phyloP scores from a whole-genome alignment of 768 basidiomycete genomes.

The Auricularia cornea region DNA sequence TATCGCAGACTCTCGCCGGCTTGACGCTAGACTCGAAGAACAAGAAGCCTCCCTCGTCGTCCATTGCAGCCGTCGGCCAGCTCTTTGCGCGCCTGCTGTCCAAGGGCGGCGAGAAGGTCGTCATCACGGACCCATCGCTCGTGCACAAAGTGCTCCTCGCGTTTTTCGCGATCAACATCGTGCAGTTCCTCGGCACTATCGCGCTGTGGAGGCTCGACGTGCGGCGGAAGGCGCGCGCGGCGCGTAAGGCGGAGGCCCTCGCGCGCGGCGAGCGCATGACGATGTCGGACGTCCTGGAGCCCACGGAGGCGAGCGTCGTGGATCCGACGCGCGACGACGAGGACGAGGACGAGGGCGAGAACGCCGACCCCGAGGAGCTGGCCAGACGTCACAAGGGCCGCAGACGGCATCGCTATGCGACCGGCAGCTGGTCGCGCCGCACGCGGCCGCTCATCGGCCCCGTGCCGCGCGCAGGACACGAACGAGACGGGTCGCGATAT shows the following conservation, averaged over 20 bases:
- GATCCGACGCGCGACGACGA: neutral
- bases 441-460: neutral
- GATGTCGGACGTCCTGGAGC: constrained; percentile 1
- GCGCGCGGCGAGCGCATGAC: neutral
- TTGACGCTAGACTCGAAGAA: constrained; percentile 46
- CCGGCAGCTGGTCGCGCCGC: constrained; percentile 2
- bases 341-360: neutral
- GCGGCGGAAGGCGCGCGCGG: constrained; percentile 1
- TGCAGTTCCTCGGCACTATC: constrained; percentile 47
- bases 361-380: neutral
- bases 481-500: neutral
- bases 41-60: constrained; percentile 20
- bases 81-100: neutral
- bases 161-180: constrained; percentile 48
- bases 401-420: neutral
- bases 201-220: constrained; percentile 42
- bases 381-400: neutral
- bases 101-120: neutral
- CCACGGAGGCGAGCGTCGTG: neutral
- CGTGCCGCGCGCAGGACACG: neutral
- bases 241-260: neutral
- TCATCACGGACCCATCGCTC: constrained; percentile 18
- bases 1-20: constrained; percentile 68
- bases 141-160: constrained; percentile 48
- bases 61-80: constrained; percentile 12